phyloP scores from a whole-genome alignment of 129 eudicot genomes.

The Flaveria robusta region DNA sequence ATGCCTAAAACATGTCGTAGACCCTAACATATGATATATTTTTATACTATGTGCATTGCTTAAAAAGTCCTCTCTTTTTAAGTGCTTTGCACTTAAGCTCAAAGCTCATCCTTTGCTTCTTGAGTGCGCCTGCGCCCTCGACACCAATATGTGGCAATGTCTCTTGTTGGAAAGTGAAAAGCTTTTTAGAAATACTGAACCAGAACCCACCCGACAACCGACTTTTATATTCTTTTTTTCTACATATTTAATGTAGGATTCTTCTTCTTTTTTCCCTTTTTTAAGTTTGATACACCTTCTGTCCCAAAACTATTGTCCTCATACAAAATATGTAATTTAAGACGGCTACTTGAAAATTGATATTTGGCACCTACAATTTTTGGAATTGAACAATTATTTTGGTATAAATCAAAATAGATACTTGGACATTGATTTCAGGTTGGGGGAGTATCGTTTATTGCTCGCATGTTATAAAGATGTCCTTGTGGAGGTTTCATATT shows the following conservation, averaged over 20 bases:
- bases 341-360: not conserved
- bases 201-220: not conserved
- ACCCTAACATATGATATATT: too few species aligned
- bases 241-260: not conserved
- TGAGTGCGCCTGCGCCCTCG: too few species aligned
- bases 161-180: too few species aligned
- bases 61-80: too few species aligned
- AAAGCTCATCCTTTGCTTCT: too few species aligned
- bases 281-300: not conserved
- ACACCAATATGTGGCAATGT: too few species aligned
- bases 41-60: too few species aligned
- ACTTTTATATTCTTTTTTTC: not conserved
- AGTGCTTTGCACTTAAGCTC: too few species aligned
- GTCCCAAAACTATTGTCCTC: not conserved
- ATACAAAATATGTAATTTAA: not conserved
- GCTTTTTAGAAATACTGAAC: not conserved
- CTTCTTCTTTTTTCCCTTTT: not conserved
- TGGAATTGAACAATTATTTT: not conserved
- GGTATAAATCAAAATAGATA: not conserved
- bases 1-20: too few species aligned
- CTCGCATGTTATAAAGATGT: not conserved
- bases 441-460: not conserved
- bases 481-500: not conserved
- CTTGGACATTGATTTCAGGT: not conserved
- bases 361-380: not conserved